These are phyloP conservation scores for Penicillium alfredii DNA, from an alignment of 495 filamentous ascomycete genomes.

Conservation along the genomic window DNA sequence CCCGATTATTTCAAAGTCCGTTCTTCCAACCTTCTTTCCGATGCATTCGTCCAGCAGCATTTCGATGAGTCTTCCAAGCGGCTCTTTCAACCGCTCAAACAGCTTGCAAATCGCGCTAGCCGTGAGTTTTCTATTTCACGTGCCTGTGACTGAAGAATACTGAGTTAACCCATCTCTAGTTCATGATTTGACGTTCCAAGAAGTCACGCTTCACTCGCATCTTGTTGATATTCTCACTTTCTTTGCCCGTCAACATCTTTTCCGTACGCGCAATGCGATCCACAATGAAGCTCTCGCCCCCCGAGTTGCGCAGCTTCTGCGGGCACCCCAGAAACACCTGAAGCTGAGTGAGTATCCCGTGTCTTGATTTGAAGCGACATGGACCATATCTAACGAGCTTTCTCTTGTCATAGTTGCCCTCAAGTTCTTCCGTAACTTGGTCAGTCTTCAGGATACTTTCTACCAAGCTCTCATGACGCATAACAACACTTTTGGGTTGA, in stretches of 20 bases:
- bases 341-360: slow-evolving; percentile 78
- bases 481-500: slow-evolving; percentile 77
- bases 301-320: slow-evolving; percentile 76
- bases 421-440: slow-evolving; percentile 88
- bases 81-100: slow-evolving; percentile 81
- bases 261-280: slow-evolving; percentile 83
- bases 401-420: slow-evolving; percentile 80
- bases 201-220: slow-evolving; percentile 83
- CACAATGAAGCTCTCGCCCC: slow-evolving; percentile 70
- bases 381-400: slow-evolving; percentile 9
- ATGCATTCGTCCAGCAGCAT: slow-evolving; percentile 76
- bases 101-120: slow-evolving; percentile 61
- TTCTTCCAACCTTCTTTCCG: slow-evolving; percentile 67
- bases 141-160: neutral
- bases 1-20: slow-evolving; percentile 65
- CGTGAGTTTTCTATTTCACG: slow-evolving; percentile 39
- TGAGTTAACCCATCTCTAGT: slow-evolving; percentile 38
- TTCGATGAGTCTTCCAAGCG: slow-evolving; percentile 84
- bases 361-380: neutral
- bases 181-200: slow-evolving; percentile 60
- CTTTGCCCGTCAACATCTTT: slow-evolving; percentile 83
- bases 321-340: slow-evolving; percentile 84
- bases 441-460: slow-evolving; percentile 85
- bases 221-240: slow-evolving; percentile 93
- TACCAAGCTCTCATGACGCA: slow-evolving; percentile 84